A percentile compares a stretch with the other conserved stretches of the same genome.
These are phyloP conservation scores for Kodamaea sp. DNA, from an alignment of 1,139 yeast genomes.

Conservation along the genomic window DNA sequence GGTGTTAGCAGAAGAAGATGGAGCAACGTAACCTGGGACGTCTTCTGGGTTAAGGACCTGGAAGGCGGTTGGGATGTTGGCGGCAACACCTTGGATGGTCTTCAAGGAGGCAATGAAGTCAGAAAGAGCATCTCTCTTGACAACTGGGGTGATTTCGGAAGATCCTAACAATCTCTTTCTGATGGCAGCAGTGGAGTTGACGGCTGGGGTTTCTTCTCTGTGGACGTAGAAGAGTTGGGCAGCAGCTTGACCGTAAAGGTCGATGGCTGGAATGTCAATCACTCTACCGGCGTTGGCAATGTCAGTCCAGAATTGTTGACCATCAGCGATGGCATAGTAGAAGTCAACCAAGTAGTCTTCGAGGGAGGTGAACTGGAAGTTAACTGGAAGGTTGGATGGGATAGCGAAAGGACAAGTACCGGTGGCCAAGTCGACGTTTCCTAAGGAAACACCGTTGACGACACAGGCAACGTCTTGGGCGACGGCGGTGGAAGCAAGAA, in stretches of 20 bases:
- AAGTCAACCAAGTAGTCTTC: slow-evolving; percentile 40
- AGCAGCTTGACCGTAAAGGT: slow-evolving; percentile 25
- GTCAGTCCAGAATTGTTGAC: slow-evolving; percentile 33
- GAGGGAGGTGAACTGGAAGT: slow-evolving; percentile 27
- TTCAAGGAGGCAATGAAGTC: slow-evolving; percentile 35
- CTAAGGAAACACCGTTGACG: slow-evolving; percentile 33
- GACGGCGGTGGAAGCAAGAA: slow-evolving; percentile 22
- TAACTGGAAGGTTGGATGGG: slow-evolving; percentile 29
- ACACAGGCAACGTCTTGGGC: slow-evolving; percentile 42
- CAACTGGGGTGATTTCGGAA: slow-evolving; percentile 13
- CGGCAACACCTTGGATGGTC: slow-evolving; percentile 28
- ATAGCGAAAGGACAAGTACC: slow-evolving; percentile 43
- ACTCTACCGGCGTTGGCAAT: slow-evolving; percentile 38
- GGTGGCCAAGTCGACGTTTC: slow-evolving; percentile 43
- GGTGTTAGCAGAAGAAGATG: slow-evolving; percentile 15
- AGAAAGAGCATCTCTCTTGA: slow-evolving; percentile 30
- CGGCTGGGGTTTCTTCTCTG: slow-evolving; percentile 28
- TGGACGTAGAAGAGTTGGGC: slow-evolving; percentile 35
- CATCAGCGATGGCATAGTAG: slow-evolving; percentile 34
- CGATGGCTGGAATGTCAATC: slow-evolving; percentile 35
- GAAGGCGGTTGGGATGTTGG: slow-evolving; percentile 16
- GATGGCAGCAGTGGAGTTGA: slow-evolving; percentile 45
- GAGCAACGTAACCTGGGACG: slow-evolving; percentile 12
- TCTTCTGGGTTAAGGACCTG: slow-evolving; percentile 26
- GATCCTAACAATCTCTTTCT: slow-evolving; percentile 39